Percentiles rank a stretch among this genome's conserved stretches.
These are phyloP conservation scores for Primulina tabacum DNA, from an alignment of 257 asterid species.

Conservation along the genomic window DNA sequence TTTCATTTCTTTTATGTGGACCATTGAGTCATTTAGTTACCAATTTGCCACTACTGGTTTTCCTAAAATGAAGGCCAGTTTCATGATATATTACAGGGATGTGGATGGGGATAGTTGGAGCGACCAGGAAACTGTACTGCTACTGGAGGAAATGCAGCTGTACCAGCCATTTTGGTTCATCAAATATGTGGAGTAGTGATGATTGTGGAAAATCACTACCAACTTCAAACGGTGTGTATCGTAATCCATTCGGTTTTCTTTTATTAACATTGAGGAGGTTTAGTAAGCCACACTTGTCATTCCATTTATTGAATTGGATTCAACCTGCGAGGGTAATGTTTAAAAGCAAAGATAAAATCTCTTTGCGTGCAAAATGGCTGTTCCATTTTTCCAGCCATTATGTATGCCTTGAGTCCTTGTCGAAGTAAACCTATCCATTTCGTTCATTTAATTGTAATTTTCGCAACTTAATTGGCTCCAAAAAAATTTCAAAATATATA, in stretches of 20 bases:
- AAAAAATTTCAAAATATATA: too few species aligned
- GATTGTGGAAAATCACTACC: slow-evolving; percentile 38
- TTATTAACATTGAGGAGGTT: slow-evolving; percentile 10
- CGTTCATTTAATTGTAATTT: too few species aligned
- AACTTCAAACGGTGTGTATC: slow-evolving; percentile 55
- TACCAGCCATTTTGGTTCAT: slow-evolving; percentile 47
- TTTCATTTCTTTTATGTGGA: too few species aligned
- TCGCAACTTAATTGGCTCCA: too few species aligned
- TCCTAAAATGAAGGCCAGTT: slow-evolving; percentile 33
- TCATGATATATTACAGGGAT: slow-evolving; percentile 37
- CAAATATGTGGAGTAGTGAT: slow-evolving; percentile 36
- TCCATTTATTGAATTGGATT: slow-evolving; percentile 42
- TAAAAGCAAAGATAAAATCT: neutral
- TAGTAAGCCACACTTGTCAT: slow-evolving; percentile 9
- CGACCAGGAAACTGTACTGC: slow-evolving; percentile 51
- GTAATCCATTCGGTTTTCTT: slow-evolving; percentile 9
- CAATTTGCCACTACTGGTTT: slow-evolving; percentile 28
- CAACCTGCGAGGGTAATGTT: slow-evolving; percentile 23
- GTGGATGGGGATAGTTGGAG: slow-evolving; percentile 55
- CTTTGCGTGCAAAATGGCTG: too few species aligned
- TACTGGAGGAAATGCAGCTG: slow-evolving; percentile 57
- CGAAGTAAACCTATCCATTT: too few species aligned
- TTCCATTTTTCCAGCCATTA: too few species aligned
- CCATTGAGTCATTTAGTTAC: too few species aligned
- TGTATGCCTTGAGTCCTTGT: too few species aligned